Base-by-base conservation (phyloP, 306 rosid genomes). In the Hippophae tibetana region DNA sequence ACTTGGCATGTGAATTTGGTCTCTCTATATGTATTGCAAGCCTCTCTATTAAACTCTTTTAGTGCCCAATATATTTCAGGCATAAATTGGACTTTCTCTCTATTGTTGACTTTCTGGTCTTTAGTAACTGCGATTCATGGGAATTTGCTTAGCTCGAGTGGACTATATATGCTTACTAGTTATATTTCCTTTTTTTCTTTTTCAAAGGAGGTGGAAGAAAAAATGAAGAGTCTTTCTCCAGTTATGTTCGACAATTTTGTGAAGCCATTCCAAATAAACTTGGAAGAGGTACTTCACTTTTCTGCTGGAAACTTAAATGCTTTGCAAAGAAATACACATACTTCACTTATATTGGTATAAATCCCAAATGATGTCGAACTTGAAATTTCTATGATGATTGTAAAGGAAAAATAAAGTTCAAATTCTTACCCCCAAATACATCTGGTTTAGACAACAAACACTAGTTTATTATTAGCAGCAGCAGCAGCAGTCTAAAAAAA, bases 211-310 rank as follows among this genome's bases (percentile, higher is more conserved):
- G 86, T 92, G 68, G 80, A 75, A 85, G 90, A 83, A 65, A 87
- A 78, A 77, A 51, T 92, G 78, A 83, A 85, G 83, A 66, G 61
- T 51, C 74, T 83, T 50, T 78, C 93, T 58, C 96, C 95, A 5
- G 79, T 79, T 66, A 85, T 92, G 96, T 92, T 87, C 55, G 86
- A 92, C 76, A 95, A 92, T 74, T 88, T 79, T 61, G 84, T 81
- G 59, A 69, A 69, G 76, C 95, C 98, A 47, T 83, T 78, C 87
- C 96, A 85, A 67, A 81, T 87, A 62, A 74, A 87, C 69, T 57
- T 74, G 71, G 96, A 83, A 26, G 71, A 79, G 95, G 98, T 87
- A 83, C 68, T 58, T 74, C 68, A 49, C 50, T 63, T 57, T 57
- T 52, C 44, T 51, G 31, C 13, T 56, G 10, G 38, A 6, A 58